These are phyloP conservation scores for Cicer cuneatum DNA, from an alignment of 306 rosid species.

Conservation along the genomic window DNA sequence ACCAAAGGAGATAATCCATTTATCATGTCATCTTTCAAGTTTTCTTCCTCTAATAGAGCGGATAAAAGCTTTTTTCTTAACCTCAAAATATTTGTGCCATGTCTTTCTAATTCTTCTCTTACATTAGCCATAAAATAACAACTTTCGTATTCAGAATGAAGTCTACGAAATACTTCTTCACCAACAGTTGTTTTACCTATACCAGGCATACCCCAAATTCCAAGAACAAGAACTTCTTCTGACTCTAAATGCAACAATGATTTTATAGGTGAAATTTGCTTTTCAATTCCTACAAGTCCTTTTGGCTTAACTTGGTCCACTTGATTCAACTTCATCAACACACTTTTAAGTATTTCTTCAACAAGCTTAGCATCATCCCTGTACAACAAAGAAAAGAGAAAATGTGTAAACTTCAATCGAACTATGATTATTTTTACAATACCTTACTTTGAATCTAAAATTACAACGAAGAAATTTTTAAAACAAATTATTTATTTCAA, in stretches of 20 bases:
- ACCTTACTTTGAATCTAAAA: neutral
- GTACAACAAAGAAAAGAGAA: neutral
- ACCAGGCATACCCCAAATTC: conserved; percentile 43
- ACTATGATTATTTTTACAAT: neutral
- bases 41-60: neutral
- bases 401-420: neutral
- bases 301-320: neutral
- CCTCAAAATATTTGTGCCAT: neutral
- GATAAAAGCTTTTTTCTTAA: conserved; percentile 15
- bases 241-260: neutral
- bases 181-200: conserved; percentile 41
- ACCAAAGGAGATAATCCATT: neutral
- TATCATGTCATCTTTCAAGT: neutral
- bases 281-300: conserved; percentile 37
- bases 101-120: conserved; percentile 8
- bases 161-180: neutral
- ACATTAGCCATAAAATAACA: conserved; percentile 3
- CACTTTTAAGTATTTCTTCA: conserved; percentile 20
- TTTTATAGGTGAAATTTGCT: conserved; percentile 27
- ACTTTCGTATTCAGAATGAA: conserved; percentile 15
- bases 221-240: conserved; percentile 4
- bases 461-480: neutral
- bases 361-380: conserved; percentile 38
- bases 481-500: neutral
- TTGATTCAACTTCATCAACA: neutral